phyloP scores from a whole-genome alignment of 116 monocot species.

The Phalaenopsis hybrid region DNA sequence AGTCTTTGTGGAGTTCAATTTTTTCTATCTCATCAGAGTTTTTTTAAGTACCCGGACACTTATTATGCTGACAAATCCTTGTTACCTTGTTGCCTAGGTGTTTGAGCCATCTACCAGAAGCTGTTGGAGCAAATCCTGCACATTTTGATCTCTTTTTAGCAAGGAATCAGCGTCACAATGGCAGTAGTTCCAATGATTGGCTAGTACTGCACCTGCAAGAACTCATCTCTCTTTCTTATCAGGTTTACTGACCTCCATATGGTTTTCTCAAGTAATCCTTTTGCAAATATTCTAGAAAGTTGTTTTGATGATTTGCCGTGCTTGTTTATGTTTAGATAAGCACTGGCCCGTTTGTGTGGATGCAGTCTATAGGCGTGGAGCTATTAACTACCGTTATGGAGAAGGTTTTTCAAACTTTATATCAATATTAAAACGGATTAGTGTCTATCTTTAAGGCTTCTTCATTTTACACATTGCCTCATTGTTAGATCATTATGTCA shows the following conservation, averaged over 20 bases:
- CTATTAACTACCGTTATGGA: conserved; percentile 79
- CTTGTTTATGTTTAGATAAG: conserved; percentile 58
- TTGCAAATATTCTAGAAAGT: conserved; percentile 4
- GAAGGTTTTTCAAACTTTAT: conserved; percentile 43
- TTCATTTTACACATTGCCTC: neutral
- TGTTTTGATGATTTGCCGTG: neutral
- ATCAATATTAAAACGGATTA: no score
- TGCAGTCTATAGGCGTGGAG: conserved; percentile 80
- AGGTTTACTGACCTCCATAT: conserved; percentile 34
- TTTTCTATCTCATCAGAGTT: neutral
- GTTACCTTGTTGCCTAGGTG: conserved; percentile 35
- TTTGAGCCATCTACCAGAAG: conserved; percentile 70
- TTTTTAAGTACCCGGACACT: neutral
- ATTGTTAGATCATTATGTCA: neutral
- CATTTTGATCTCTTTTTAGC: conserved; percentile 86
- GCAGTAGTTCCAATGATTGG: conserved; percentile 40
- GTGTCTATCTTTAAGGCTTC: neutral
- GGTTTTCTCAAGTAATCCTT: conserved; percentile 6
- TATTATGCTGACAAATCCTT: neutral
- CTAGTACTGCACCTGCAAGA: conserved; percentile 87
- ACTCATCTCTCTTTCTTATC: conserved; percentile 82
- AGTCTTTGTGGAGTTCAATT: neutral
- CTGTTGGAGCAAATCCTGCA: conserved; percentile 78
- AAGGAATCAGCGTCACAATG: conserved; percentile 32
- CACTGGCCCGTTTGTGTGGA: conserved; percentile 84